phyloP scores from a whole-genome alignment of 176 grass and related monocot species.

The Bromus sterilis region DNA sequence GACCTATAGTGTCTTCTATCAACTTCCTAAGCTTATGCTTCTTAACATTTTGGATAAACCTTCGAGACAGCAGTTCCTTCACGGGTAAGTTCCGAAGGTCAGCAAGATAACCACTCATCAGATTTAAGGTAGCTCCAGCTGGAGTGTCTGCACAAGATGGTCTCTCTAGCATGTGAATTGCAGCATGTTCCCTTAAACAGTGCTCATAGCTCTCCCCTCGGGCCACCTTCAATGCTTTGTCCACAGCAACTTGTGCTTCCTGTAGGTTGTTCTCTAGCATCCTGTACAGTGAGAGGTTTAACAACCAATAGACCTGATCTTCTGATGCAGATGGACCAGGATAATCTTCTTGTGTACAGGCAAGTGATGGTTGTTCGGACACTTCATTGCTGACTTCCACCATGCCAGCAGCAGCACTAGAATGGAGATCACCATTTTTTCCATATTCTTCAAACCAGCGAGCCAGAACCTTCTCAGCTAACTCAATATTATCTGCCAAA shows the following conservation, averaged over 20 bases:
- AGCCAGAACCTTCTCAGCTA: constrained; percentile 51
- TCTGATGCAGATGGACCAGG: constrained; percentile 34
- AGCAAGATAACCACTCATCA: constrained; percentile 54
- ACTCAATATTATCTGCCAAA: constrained; percentile 47
- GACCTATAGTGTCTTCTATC: constrained; percentile 72
- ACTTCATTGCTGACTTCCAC: constrained; percentile 13
- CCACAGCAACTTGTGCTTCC: constrained; percentile 59
- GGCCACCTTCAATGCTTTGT: constrained; percentile 52
- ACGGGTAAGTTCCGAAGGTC: constrained; percentile 30
- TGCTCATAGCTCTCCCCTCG: constrained; percentile 46
- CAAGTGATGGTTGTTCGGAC: constrained; percentile 17
- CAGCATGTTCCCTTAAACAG: constrained; percentile 79
- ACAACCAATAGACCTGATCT: constrained; percentile 53
- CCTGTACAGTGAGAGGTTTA: constrained; percentile 75
- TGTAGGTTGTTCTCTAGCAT: constrained; percentile 49
- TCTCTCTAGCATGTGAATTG: constrained; percentile 42
- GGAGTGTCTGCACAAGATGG: constrained; percentile 22
- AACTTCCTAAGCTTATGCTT: constrained; percentile 63
- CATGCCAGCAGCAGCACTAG: constrained; percentile 1
- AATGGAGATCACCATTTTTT: constrained; percentile 19
- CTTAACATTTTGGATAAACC: constrained; percentile 68
- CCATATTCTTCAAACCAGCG: constrained; percentile 62
- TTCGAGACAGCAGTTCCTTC: constrained; percentile 60
- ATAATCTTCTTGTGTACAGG: constrained; percentile 10
- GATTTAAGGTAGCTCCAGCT: constrained; percentile 32